Evolutionary conservation across 2,329 filamentous ascomycete genomes (phyloP).

Genomic region (Amesomyces nigricolor): DNA sequence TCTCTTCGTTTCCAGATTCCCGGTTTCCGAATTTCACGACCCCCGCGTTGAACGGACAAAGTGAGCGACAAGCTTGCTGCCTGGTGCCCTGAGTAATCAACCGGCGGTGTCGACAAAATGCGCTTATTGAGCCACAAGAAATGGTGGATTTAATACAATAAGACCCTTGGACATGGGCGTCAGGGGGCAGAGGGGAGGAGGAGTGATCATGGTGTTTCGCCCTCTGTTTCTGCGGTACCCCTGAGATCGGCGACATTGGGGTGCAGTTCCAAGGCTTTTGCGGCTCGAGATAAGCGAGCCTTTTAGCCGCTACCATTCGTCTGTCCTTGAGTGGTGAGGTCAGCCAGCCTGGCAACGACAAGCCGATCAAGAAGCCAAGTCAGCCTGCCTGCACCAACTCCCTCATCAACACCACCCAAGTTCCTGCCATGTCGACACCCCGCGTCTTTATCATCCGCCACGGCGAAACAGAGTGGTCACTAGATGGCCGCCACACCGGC

Average conservation of each 20-base stretch:
- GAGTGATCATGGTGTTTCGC: neutral
- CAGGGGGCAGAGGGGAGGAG: neutral
- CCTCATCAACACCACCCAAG: neutral
- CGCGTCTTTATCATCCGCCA: conserved; percentile 80
- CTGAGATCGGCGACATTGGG: neutral
- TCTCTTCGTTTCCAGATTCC: too few relatives aligned
- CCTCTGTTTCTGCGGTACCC: neutral
- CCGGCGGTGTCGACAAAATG: conserved; percentile 12
- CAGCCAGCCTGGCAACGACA: neutral
- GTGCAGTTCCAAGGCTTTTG: neutral
- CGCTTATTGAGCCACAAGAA: neutral
- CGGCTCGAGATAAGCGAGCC: neutral
- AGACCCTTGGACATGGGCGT: neutral
- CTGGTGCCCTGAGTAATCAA: conserved; percentile 34
- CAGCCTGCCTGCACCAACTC: neutral
- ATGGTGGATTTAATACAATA: neutral
- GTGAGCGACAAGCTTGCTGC: too few relatives aligned
- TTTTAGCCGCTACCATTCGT: neutral
- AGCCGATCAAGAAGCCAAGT: neutral
- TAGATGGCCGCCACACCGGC: conserved; percentile 79
- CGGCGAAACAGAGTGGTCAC: conserved; percentile 93
- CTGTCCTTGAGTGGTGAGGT: neutral
- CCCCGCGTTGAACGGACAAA: too few relatives aligned
- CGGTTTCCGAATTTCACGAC: too few relatives aligned
- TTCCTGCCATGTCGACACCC: conserved; percentile 46